Conservation (phyloP, 1,284 basidiomycete genomes). For the Microbotryum saponariae region DNA sequence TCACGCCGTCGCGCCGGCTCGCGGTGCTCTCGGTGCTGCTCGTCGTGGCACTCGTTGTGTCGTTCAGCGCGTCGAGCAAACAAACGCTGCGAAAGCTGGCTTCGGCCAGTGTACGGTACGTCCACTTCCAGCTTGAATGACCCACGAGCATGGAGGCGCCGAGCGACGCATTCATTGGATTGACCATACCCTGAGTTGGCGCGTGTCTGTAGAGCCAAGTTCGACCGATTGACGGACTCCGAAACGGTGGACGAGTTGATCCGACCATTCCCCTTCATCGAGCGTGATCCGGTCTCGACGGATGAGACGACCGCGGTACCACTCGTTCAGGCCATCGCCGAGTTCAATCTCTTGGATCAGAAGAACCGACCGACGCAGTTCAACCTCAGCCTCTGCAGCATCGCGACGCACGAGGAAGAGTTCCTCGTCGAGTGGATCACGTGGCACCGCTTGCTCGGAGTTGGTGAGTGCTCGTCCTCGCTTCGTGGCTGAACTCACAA, state of each 20-base stretch:
- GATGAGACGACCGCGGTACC: constrained; percentile 9
- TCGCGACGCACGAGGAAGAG: constrained; percentile 24
- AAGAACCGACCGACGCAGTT: background rate
- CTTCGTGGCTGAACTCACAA: too few relatives aligned
- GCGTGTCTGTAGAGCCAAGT: too few relatives aligned
- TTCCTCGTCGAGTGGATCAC: constrained; percentile 25
- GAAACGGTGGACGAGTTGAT: background rate
- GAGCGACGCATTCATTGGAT: too few relatives aligned
- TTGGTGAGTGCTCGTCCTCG: constrained; percentile 1
- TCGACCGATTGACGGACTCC: too few relatives aligned
- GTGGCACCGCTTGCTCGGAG: constrained; percentile 23
- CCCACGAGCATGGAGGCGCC: too few relatives aligned
- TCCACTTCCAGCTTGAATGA: too few relatives aligned
- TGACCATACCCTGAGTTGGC: too few relatives aligned
- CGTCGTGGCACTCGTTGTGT: background rate
- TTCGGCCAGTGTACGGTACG: too few relatives aligned
- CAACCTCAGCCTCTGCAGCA: constrained; percentile 19
- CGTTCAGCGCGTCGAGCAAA: background rate
- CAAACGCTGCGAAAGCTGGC: too few relatives aligned
- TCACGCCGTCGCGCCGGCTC: too few relatives aligned
- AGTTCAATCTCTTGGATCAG: constrained; percentile 2
- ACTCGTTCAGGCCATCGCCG: constrained; percentile 15
- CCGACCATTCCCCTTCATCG: background rate
- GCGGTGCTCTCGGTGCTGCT: background rate
- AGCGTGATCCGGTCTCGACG: background rate